phyloP scores from a whole-genome alignment of 2,329 filamentous ascomycete genomes.

The Aspergillus aculeatinus region DNA sequence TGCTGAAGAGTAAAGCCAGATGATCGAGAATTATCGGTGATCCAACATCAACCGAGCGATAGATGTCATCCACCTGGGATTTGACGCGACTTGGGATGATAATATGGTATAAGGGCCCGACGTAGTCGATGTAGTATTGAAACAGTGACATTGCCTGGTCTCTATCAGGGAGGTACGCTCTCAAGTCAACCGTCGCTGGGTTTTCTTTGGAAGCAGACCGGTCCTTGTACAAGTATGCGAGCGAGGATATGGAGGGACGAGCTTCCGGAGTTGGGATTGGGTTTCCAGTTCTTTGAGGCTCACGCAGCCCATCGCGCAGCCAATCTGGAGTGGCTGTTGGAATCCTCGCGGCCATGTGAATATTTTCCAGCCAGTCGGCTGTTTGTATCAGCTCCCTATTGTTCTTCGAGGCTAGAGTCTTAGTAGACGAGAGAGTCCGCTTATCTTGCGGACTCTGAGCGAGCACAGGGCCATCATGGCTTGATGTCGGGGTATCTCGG shows the following conservation, averaged over 20 bases:
- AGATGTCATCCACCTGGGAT: slow-evolving; percentile 30
- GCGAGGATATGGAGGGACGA: neutral
- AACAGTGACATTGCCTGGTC: slow-evolving; percentile 32
- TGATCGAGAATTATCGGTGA: slow-evolving; percentile 24
- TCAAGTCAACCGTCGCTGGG: slow-evolving; percentile 22
- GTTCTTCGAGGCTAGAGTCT: neutral
- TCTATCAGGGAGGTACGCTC: slow-evolving; percentile 28
- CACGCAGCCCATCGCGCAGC: slow-evolving; percentile 19
- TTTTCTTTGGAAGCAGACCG: slow-evolving; percentile 20
- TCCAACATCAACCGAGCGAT: slow-evolving; percentile 24
- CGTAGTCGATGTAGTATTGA: slow-evolving; percentile 35
- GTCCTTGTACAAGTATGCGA: neutral
- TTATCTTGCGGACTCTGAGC: neutral
- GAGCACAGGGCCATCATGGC: neutral
- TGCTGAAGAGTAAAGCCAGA: slow-evolving; percentile 36
- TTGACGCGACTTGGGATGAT: slow-evolving; percentile 28
- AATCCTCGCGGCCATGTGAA: slow-evolving; percentile 31
- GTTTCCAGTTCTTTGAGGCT: slow-evolving; percentile 3
- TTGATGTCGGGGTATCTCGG: neutral
- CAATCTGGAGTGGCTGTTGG: slow-evolving; percentile 22
- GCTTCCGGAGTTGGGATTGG: neutral
- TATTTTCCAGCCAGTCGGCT: slow-evolving; percentile 30
- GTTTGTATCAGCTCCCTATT: slow-evolving; percentile 25
- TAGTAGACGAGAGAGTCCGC: neutral
- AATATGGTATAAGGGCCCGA: slow-evolving; percentile 34